Evolutionary conservation across 2,329 filamentous ascomycete species (phyloP), one percentile per base, ranked within the genome.

Genomic region (Sarocladium oryzae): DNA sequence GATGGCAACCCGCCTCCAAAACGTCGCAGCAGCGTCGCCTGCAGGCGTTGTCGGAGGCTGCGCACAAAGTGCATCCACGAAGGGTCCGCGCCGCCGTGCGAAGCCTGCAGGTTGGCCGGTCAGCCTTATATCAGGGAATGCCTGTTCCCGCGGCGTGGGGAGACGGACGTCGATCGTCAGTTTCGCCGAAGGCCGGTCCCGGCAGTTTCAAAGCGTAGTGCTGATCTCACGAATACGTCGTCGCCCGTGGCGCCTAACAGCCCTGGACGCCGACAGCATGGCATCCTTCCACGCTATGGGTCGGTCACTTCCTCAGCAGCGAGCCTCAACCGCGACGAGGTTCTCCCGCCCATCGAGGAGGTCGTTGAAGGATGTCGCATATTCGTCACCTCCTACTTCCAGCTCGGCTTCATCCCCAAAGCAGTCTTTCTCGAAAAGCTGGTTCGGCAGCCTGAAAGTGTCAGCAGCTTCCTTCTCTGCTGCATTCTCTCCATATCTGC

Each of bases 391-490:
- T 64, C 58, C 10, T 64, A 62, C 46, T 65, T 65, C 51, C 62
- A 64, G 52, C 59, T 65, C 2, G 63, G 63, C 8, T 67, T 66
- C 51, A 54, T 67, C 11, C 63, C 64, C 11, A 64, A 65, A 46
- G 54, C 58, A 3, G 49, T 65, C 33, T 67, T 67, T 49, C 55
- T 66, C 23, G 60, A 63, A 33, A 51, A 54, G 20, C 52, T 67
- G 8, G 50, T 51, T 15, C 51, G 56, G 20, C 51, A 56, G 23
- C 52, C 48, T 2, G 53, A 54, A 5, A 54, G 58, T 2, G 54
- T 61, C 38, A 64, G 56, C 54, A 55, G 53, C 16, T 67, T 67
- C 51, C 59, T 66, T 9, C 55, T 66, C 2, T 51, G 53, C 32
- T 57, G 58, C 53, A 65, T 66, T 21, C 59, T 66, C 24, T 55